Evolutionary conservation across 2,329 filamentous ascomycete genomes (phyloP).

Genomic region (Calonectria naviculata): DNA sequence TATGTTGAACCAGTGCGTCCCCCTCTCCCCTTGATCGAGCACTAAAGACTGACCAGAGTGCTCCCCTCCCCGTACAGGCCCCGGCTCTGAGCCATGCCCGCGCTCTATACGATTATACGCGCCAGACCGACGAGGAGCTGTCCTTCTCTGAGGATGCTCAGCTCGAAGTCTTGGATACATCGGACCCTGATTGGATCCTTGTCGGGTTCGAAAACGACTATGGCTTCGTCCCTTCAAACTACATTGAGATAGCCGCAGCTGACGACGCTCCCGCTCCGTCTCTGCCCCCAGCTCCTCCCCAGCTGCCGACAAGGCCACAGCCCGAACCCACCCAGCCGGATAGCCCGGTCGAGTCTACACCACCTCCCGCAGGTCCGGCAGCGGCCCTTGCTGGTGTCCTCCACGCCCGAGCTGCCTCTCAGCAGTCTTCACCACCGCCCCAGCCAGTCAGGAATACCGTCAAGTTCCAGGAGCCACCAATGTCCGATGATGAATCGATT

Average conservation of each 20-base stretch:
- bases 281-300: slow-evolving; percentile 49
- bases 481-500: slow-evolving; percentile 44
- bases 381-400: slow-evolving; percentile 68
- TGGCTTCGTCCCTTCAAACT: slow-evolving; percentile 96
- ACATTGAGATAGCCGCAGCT: slow-evolving; percentile 79
- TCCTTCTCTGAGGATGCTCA: slow-evolving; percentile 92
- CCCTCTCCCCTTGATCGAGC: neutral
- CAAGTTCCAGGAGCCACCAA: slow-evolving; percentile 39
- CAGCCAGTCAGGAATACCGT: slow-evolving; percentile 41
- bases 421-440: slow-evolving; percentile 34
- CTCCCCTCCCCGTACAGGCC: slow-evolving; percentile 60
- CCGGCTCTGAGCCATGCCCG: slow-evolving; percentile 77
- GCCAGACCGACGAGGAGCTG: slow-evolving; percentile 97
- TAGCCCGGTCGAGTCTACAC: slow-evolving; percentile 39
- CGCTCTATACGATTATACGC: slow-evolving; percentile 97
- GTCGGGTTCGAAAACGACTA: slow-evolving; percentile 87
- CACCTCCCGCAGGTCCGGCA: slow-evolving; percentile 57
- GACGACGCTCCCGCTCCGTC: slow-evolving; percentile 55
- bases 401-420: slow-evolving; percentile 55
- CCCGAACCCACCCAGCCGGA: slow-evolving; percentile 47
- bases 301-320: slow-evolving; percentile 56
- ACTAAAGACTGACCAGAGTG: slow-evolving; percentile 8
- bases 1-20: slow-evolving; percentile 86
- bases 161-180: slow-evolving; percentile 87
- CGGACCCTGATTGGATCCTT: slow-evolving; percentile 96